Conservation (phyloP, 2,329 filamentous ascomycete species). For the Aspergillus niger region DNA sequence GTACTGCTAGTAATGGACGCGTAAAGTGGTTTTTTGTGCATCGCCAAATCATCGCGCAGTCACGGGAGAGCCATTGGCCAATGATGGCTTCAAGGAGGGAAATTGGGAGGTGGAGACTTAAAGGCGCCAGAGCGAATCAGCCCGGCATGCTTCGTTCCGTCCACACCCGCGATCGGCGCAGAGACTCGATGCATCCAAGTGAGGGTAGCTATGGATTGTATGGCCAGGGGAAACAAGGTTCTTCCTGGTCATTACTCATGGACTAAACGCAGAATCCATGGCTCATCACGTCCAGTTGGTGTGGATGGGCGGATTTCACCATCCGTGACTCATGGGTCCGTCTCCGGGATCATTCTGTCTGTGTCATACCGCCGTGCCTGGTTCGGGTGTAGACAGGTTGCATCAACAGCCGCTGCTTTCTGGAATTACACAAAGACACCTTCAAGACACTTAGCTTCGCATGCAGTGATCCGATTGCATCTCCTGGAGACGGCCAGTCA, state of each 20-base stretch:
- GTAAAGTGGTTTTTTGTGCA: constrained; percentile 34
- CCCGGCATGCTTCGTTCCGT: background rate
- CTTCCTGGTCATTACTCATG: background rate
- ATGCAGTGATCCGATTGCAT: background rate
- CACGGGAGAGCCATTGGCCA: constrained; percentile 32
- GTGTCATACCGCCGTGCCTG: background rate
- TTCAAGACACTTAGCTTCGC: background rate
- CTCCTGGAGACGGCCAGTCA: background rate
- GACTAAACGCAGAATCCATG: background rate
- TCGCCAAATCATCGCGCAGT: constrained; percentile 43
- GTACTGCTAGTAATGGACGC: constrained; percentile 25
- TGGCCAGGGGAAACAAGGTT: background rate
- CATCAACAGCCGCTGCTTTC: too few relatives aligned
- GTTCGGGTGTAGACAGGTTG: background rate
- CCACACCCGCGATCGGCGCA: background rate
- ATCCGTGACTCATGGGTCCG: background rate
- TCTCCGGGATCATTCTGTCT: background rate
- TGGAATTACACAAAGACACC: too few relatives aligned
- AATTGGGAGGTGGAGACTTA: background rate
- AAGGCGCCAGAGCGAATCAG: background rate
- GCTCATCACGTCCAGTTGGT: background rate
- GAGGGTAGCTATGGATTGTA: background rate
- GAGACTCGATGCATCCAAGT: constrained; percentile 1
- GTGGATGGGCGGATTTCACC: background rate
- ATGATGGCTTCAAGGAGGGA: constrained; percentile 15